A percentile compares a stretch with the other conserved stretches of the same genome.
These are phyloP conservation scores for Vicia villosa DNA, from an alignment of 306 rosid genomes.

Conservation along the genomic window DNA sequence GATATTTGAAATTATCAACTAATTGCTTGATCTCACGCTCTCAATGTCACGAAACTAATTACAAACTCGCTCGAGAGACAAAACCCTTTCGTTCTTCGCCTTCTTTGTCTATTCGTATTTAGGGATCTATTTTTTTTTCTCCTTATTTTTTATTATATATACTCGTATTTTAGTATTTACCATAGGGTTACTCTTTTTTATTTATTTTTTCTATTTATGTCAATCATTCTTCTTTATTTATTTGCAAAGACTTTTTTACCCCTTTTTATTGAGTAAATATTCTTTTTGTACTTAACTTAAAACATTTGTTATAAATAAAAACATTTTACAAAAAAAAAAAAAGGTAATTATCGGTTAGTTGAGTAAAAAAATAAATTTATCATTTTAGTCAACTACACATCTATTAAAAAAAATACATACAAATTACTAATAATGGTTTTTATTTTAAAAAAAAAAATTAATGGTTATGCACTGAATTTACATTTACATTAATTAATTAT, in stretches of 20 bases:
- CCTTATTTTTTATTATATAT: not conserved
- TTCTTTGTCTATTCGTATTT: conserved; percentile 31
- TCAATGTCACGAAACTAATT: conserved; percentile 10
- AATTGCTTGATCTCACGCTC: conserved; percentile 24
- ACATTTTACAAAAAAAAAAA: too few species aligned
- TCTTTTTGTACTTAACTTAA: not conserved
- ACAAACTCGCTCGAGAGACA: conserved; percentile 25
- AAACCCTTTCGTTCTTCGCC: conserved; percentile 38
- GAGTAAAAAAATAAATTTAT: too few species aligned
- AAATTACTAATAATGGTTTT: too few species aligned
- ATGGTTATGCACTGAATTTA: too few species aligned
- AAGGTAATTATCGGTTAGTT: too few species aligned
- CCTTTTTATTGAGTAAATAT: not conserved
- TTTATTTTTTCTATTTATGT: not conserved
- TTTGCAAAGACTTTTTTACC: not conserved
- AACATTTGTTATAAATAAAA: too few species aligned
- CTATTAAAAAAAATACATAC: too few species aligned
- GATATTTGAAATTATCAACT: conserved; percentile 34
- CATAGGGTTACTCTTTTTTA: not conserved
- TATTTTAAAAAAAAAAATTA: too few species aligned
- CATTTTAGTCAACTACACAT: too few species aligned
- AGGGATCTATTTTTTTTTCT: conserved; percentile 17
- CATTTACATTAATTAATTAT: too few species aligned
- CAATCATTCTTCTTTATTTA: not conserved
- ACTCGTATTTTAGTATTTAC: not conserved